Base-by-base conservation (phyloP, 129 eudicot genomes). In the Logfia minima region DNA sequence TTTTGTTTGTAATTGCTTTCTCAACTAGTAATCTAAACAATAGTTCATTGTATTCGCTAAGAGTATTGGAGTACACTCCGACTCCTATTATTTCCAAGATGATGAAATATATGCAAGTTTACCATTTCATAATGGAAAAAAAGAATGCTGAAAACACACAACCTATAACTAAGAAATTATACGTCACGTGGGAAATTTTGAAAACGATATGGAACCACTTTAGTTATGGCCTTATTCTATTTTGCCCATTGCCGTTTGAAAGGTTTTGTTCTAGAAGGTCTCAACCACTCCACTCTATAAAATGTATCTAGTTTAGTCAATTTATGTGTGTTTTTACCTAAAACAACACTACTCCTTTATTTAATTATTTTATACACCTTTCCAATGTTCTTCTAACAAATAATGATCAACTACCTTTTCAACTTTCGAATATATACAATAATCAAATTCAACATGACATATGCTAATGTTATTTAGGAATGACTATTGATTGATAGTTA, bases 211-310 rank as follows among this genome's bases (percentile, higher is more conserved):
- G 35, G 24, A 69, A 69, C 18, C 58, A 10, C 13, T 41, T 18
- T 35, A 18, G 39, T 39, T 66, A 69, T 13, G 55, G 55, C 18
- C 55, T 48, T 4, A 5, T 39, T 9, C 14, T 17, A 51, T 51
- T 14, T 52, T 37, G 22, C 22, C 26, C 28, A 48, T 37, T 34
- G 43, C 63, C 17, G 66, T 75, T 63, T 43, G 16, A 21, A 29
- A 10, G 73, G 65, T 80, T 80, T 65, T 80, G 75, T 73, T 80
- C 83, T 80, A 73, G 83, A 80, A 80, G 75, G 34, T 80, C 69
- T 80, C 83, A 80, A 72, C 83, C 26, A 80, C 83, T 66, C 83
- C 83, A 79, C 79, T 80, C 35, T 74, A 35, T 28, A n/a, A 37
- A 32, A 70, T 63, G 53, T 53, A 51, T 24, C 23, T 65, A 48